These are phyloP conservation scores for Phytophthora hibernalis DNA, from an alignment of 352 stramenopile species.

Conservation along the genomic window DNA sequence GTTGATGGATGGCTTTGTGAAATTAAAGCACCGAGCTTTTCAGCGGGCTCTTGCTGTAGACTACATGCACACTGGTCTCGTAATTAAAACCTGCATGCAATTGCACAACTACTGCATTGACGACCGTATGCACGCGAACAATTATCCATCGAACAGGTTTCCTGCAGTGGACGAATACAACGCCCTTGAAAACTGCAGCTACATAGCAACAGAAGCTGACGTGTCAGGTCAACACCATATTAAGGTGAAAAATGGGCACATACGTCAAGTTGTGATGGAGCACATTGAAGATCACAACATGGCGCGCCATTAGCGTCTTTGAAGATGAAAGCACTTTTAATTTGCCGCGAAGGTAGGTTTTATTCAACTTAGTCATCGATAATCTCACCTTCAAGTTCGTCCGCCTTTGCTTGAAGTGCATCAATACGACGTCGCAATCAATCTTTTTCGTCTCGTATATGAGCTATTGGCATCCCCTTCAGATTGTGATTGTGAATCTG, in stretches of 20 bases:
- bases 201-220: neutral
- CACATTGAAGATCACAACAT: conserved; percentile 8
- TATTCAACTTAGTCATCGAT: too few relatives aligned
- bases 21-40: too few relatives aligned
- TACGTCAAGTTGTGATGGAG: neutral
- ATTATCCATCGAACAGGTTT: neutral
- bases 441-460: neutral
- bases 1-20: too few relatives aligned
- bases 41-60: too few relatives aligned
- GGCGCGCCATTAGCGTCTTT: neutral
- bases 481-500: conserved; percentile 1
- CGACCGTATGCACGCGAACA: neutral
- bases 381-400: too few relatives aligned
- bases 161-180: conserved; percentile 1
- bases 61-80: too few relatives aligned
- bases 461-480: neutral
- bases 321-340: too few relatives aligned
- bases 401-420: too few relatives aligned
- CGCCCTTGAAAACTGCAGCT: neutral
- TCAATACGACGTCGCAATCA: neutral
- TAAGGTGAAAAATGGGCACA: conserved; percentile 7
- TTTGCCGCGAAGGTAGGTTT: too few relatives aligned
- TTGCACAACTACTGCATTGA: neutral
- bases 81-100: too few relatives aligned
- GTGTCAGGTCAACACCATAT: neutral